These are phyloP conservation scores for Cercophora newfieldiana DNA, from an alignment of 495 filamentous ascomycete genomes.

Conservation along the genomic window DNA sequence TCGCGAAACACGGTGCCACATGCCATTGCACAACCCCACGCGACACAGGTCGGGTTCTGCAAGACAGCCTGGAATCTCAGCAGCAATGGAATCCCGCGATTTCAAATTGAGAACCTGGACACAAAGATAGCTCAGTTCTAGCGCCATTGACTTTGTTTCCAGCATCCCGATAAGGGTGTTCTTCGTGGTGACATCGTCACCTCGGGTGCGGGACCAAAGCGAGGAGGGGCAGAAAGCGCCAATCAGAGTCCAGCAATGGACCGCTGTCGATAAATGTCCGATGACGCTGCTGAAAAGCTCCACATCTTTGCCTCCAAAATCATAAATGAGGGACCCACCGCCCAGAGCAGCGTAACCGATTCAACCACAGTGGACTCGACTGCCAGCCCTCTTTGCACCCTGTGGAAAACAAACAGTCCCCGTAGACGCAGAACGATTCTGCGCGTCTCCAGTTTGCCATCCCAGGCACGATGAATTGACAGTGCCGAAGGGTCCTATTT, in stretches of 20 bases:
- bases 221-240: background rate
- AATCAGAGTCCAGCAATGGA: background rate
- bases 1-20: background rate
- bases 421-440: background rate
- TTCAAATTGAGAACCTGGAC: background rate
- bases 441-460: conserved; percentile 2
- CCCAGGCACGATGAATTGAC: conserved; percentile 18
- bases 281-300: conserved; percentile 5
- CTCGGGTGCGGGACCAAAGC: background rate
- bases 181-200: background rate
- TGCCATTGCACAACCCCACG: background rate
- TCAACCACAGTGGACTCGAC: background rate
- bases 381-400: background rate
- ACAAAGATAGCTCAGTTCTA: too few relatives aligned
- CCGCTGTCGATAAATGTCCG: conserved; percentile 1
- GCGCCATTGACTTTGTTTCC: background rate
- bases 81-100: background rate
- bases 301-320: conserved; percentile 5
- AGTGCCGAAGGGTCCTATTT: background rate
- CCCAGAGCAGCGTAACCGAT: background rate
- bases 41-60: background rate
- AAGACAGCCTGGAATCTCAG: background rate
- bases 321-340: conserved; percentile 10
- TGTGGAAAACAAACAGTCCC: background rate
- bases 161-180: background rate